Evolutionary conservation across 2,329 filamentous ascomycete species (phyloP).

Genomic region (Chaetomium olivaceum): DNA sequence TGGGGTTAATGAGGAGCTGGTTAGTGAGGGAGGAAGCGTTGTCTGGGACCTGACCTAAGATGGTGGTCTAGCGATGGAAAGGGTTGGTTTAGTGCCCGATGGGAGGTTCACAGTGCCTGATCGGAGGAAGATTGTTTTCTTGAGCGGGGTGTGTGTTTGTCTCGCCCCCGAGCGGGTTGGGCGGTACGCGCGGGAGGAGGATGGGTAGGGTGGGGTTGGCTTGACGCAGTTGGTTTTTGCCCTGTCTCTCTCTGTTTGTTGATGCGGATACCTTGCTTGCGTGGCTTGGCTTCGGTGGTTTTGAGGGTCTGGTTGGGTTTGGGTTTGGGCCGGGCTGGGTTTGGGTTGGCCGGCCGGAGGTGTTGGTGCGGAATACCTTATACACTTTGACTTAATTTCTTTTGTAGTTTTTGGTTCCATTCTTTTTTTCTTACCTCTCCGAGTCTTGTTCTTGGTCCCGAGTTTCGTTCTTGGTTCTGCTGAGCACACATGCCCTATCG

Average conservation of each 20-base stretch:
- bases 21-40: background rate
- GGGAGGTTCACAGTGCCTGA: no score
- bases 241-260: background rate
- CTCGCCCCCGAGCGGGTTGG: background rate
- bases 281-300: slow-evolving; percentile 8
- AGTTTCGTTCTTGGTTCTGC: background rate
- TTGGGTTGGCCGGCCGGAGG: background rate
- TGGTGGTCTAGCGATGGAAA: background rate
- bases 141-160: background rate
- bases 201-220: background rate
- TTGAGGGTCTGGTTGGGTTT: background rate
- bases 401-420: slow-evolving; percentile 8
- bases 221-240: background rate
- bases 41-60: no score
- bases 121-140: background rate
- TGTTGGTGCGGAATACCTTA: slow-evolving; percentile 14
- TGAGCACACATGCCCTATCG: no score
- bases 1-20: background rate
- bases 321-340: slow-evolving; percentile 1
- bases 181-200: background rate
- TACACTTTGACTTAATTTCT: slow-evolving; percentile 12
- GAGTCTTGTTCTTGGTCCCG: background rate
- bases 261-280: slow-evolving; percentile 17
- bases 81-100: background rate
- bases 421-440: background rate